phyloP scores from a whole-genome alignment of 2,329 filamentous ascomycete genomes.

The Arachnopeziza araneosa region DNA sequence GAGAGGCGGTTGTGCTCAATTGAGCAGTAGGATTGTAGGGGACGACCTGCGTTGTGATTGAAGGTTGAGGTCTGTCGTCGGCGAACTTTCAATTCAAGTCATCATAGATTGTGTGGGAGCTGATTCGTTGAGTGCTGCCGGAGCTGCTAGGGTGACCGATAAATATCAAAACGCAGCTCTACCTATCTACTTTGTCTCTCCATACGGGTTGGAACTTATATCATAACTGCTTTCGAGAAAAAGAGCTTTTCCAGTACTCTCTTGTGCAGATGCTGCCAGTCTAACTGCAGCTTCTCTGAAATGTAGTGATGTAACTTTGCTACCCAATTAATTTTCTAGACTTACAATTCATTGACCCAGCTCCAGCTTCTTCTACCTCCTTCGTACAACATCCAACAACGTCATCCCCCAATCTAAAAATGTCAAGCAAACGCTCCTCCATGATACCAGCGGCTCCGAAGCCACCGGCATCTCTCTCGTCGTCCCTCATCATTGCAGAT shows the following conservation, averaged over 20 bases:
- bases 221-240: neutral
- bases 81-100: neutral
- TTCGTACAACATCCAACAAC: neutral
- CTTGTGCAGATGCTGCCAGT: neutral
- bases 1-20: slow-evolving; percentile 30
- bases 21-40: slow-evolving; percentile 15
- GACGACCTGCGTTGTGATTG: neutral
- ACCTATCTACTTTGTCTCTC: neutral
- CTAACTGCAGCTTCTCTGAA: neutral
- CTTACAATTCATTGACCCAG: neutral
- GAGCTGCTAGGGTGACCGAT: neutral
- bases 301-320: neutral
- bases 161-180: neutral
- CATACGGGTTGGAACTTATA: neutral
- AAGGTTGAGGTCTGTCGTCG: neutral
- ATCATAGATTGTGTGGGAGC: neutral
- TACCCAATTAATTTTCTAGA: neutral
- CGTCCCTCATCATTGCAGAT: slow-evolving; percentile 56
- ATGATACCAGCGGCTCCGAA: slow-evolving; percentile 48
- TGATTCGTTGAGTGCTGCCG: neutral
- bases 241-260: neutral
- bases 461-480: slow-evolving; percentile 56
- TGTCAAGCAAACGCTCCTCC: slow-evolving; percentile 38
- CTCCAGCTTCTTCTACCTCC: neutral
- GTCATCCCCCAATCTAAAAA: slow-evolving; percentile 8